Conservation (phyloP, 306 rosid genomes). For the Cyclanthera cordifolia region DNA sequence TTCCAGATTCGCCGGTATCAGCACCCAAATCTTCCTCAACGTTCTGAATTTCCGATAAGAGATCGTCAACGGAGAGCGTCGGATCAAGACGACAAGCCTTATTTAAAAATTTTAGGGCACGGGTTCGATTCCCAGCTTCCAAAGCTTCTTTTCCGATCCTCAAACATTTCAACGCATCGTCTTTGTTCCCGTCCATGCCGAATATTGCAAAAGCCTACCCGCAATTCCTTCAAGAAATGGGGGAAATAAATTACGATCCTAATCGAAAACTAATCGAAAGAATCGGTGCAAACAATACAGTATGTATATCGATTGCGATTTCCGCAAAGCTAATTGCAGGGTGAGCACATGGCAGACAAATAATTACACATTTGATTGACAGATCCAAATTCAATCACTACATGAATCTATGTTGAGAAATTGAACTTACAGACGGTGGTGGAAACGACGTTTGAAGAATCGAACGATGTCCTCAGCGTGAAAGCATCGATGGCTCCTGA, state of each 20-base stretch:
- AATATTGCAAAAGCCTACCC: background rate
- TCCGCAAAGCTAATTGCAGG: background rate
- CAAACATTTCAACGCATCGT: slow-evolving; percentile 75
- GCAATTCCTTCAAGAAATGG: slow-evolving; percentile 4
- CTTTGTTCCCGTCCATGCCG: slow-evolving; percentile 85
- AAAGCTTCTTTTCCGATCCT: slow-evolving; percentile 63
- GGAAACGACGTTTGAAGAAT: slow-evolving; percentile 16
- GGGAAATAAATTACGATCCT: background rate
- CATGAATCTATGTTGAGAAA: background rate
- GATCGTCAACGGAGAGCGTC: slow-evolving; percentile 50
- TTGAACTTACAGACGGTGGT: slow-evolving; percentile 37
- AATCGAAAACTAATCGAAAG: background rate
- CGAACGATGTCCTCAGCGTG: background rate
- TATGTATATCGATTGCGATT: background rate
- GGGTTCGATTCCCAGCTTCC: slow-evolving; percentile 52
- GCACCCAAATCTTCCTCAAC: slow-evolving; percentile 23
- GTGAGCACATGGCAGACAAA: background rate
- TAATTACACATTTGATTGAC: background rate
- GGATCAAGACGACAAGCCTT: slow-evolving; percentile 95
- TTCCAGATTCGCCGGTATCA: slow-evolving; percentile 16
- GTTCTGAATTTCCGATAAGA: slow-evolving; percentile 31
- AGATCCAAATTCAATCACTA: slow-evolving; percentile 2
- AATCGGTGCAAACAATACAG: background rate
- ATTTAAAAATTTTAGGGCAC: slow-evolving; percentile 56
- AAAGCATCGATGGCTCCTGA: background rate